phyloP scores from a whole-genome alignment of 192 early-diverging fungal genomes.

The Allomyces arbusculus region DNA sequence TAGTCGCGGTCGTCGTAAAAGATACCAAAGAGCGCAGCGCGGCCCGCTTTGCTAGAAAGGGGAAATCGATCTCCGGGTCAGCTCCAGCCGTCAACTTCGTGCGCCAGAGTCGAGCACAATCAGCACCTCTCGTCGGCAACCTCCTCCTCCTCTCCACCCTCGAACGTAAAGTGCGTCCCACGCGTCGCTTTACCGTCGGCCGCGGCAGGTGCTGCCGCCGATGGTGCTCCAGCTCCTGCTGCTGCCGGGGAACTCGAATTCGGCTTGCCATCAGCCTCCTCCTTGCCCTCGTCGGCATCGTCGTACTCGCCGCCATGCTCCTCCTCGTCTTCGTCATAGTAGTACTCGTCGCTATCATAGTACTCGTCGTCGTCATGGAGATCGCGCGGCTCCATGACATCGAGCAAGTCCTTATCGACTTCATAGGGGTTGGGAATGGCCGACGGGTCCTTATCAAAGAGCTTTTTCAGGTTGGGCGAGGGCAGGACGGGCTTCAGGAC shows the following conservation, averaged over 20 bases:
- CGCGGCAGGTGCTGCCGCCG: too few species aligned
- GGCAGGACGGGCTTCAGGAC: constrained; percentile 65
- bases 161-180: too few species aligned
- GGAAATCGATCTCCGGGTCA: too few species aligned
- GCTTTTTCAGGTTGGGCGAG: constrained; percentile 8
- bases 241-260: too few species aligned
- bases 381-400: constrained; percentile 7
- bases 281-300: constrained; percentile 5
- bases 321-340: constrained; percentile 17
- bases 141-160: too few species aligned
- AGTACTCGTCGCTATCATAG: constrained; percentile 13
- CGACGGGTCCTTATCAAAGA: not conserved
- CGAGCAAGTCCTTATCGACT: constrained; percentile 5
- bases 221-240: too few species aligned
- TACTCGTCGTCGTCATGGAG: constrained; percentile 11
- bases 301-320: constrained; percentile 9
- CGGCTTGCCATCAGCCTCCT: too few species aligned
- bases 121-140: too few species aligned
- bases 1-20: constrained; percentile 81
- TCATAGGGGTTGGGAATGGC: constrained; percentile 1
- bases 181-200: too few species aligned
- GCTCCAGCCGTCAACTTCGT: too few species aligned
- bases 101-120: too few species aligned
- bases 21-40: constrained; percentile 74
- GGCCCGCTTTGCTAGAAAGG: constrained; percentile 14